Percentiles rank a stretch among this genome's conserved stretches.
Conservation (phyloP, 2,329 filamentous ascomycete genomes). For the Paecilomyces variotii region DNA sequence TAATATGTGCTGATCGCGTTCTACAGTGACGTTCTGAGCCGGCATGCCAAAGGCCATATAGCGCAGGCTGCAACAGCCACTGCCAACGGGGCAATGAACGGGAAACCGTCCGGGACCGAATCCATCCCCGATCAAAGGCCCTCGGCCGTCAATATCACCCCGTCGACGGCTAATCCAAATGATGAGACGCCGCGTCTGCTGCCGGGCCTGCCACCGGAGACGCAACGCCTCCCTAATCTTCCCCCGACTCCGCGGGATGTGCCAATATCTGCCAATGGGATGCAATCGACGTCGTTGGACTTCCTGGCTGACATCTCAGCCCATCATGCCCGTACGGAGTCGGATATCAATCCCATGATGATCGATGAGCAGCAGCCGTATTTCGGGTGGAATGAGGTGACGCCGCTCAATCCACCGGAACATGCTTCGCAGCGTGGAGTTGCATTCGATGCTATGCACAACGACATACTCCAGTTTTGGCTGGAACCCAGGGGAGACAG, state of each 20-base stretch:
- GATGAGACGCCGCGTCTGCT: constrained; percentile 11
- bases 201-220: constrained; percentile 8
- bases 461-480: constrained; percentile 29
- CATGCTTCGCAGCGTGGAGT: constrained; percentile 13
- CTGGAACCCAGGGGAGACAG: constrained; percentile 25
- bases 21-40: constrained; percentile 41
- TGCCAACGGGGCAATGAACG: constrained; percentile 18
- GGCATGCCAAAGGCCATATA: constrained; percentile 45
- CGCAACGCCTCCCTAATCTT: constrained; percentile 9
- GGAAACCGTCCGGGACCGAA: constrained; percentile 19
- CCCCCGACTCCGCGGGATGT: constrained; percentile 15
- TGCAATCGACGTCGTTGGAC: constrained; percentile 31
- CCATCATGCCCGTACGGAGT: constrained; percentile 23
- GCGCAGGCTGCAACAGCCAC: constrained; percentile 14
- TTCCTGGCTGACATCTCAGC: constrained; percentile 31
- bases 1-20: background rate
- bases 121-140: constrained; percentile 20
- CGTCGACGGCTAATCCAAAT: constrained; percentile 5
- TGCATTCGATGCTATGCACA: constrained; percentile 19
- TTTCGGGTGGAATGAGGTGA: constrained; percentile 23
- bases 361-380: constrained; percentile 22
- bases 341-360: constrained; percentile 19
- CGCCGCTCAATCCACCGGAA: constrained; percentile 10
- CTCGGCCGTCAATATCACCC: constrained; percentile 8
- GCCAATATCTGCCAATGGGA: constrained; percentile 20